Evolutionary conservation across 2,329 filamentous ascomycete genomes (phyloP).

Genomic region (Pseudogymnoascus sp.): DNA sequence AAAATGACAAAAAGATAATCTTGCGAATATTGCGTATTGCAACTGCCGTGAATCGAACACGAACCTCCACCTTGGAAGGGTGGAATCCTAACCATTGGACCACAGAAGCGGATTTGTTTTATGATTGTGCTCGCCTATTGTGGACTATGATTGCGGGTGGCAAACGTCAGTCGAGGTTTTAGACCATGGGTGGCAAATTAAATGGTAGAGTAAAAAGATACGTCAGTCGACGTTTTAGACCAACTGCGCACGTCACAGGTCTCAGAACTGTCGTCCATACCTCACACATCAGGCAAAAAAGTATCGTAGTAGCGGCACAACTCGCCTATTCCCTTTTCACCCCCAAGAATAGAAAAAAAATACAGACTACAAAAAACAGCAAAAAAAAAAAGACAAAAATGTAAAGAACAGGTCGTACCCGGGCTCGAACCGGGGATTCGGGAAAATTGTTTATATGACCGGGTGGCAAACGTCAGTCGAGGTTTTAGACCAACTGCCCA

Average conservation of each 20-base stretch:
- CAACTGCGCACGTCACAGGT: not conserved
- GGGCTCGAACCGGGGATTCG: not conserved
- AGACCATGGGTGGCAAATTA: too few species aligned
- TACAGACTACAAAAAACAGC: too few species aligned
- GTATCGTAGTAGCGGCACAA: too few species aligned
- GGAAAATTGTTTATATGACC: not conserved
- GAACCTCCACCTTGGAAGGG: slow-evolving; percentile 9
- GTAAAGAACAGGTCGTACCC: not conserved
- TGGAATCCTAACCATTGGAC: slow-evolving; percentile 14
- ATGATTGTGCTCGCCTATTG: not conserved
- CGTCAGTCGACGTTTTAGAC: too few species aligned
- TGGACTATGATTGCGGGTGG: not conserved
- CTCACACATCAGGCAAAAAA: too few species aligned
- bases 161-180: not conserved
- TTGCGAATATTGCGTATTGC: not conserved
- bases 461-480: not conserved
- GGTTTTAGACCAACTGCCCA: too few species aligned
- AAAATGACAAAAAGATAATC: not conserved
- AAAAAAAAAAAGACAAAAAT: not conserved
- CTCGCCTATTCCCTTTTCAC: not conserved
- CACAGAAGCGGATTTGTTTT: slow-evolving; percentile 1
- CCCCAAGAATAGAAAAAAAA: not conserved
- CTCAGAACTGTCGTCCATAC: not conserved
- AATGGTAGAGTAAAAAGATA: too few species aligned
- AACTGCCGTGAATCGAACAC: slow-evolving; percentile 9